Percentiles rank a stretch among this genome's conserved stretches.
Evolutionary conservation across 805 yeast genomes (phyloP).

Genomic region (Teunomyces cretensis): DNA sequence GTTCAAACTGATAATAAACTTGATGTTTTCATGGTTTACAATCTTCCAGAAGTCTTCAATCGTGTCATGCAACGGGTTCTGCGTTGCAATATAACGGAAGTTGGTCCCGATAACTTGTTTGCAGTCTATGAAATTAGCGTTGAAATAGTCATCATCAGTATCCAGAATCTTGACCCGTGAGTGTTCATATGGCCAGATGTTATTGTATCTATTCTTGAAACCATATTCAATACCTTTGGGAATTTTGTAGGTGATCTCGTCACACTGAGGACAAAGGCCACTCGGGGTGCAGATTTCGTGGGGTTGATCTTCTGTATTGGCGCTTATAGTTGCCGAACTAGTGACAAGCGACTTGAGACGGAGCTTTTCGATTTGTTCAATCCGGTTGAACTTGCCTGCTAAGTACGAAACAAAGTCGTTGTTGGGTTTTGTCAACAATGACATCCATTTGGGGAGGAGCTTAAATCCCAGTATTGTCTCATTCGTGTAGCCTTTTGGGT

Average conservation of each 20-base stretch:
- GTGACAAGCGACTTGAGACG: constrained; percentile 23
- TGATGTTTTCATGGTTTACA: constrained; percentile 32
- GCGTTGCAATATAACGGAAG: constrained; percentile 44
- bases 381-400: constrained; percentile 31
- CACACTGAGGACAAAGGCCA: constrained; percentile 44
- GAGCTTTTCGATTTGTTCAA: constrained; percentile 40
- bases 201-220: constrained; percentile 37
- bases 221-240: constrained; percentile 44
- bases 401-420: constrained; percentile 24
- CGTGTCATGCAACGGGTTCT: constrained; percentile 42
- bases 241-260: constrained; percentile 35
- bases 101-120: constrained; percentile 20
- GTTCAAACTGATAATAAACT: constrained; percentile 37
- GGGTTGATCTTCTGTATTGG: constrained; percentile 2
- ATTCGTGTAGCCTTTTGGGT: constrained; percentile 6
- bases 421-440: constrained; percentile 19
- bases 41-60: constrained; percentile 45
- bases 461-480: constrained; percentile 4
- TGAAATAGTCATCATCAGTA: constrained; percentile 42
- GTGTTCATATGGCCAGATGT: constrained; percentile 51
- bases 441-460: constrained; percentile 34
- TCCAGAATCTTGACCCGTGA: constrained; percentile 38
- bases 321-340: neutral
- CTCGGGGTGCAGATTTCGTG: constrained; percentile 37
- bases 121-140: constrained; percentile 42